Base-by-base conservation (phyloP, 148 eudicot species). In the Rhododendron griersonianum region DNA sequence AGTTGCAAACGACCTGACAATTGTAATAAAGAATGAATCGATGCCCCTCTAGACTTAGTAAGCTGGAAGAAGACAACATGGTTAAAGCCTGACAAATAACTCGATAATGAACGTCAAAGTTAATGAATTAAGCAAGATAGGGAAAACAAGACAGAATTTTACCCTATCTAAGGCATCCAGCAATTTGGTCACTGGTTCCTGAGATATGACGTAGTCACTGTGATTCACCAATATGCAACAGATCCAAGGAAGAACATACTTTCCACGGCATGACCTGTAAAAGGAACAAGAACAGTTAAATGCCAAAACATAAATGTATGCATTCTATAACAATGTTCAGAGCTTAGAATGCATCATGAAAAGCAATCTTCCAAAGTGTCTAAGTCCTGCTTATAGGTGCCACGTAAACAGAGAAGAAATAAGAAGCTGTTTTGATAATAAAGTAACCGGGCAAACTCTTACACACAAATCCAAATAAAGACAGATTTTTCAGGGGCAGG, bases 1-100 rank as follows among this genome's bases (percentile, higher is more conserved):
- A 97, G 96, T 89, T 94, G 99, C 90, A 97, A 83, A 88, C 96
- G 98, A 84, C 99, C 99, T 80, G 94, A 92, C 91, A 97, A 84
- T 89, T 94, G 96, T 85, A 91, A 84, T 81, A 97, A 89, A 59
- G 92, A 88, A 86, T 91, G 90, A 37, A 90, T 81, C 28, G 93
- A 89, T 14, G 79, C 86, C 25, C 84, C 95, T 89, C 86, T 92
- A 82, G 91, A 88, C 81, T 93, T 95, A 51, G 93, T 87, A 81
- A 94, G 87, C 98, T 94, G 84, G 84, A 85, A 85, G 59, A 91
- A 50, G 67, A 81, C 79, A 65, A 78, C 10, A 78, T 18, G 7
- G 82, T 87, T 21, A 87, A 50, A 45, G 47, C 7, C 33, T 39
- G 47, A 35, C 33, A 28, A 39, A 37, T 13, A 8, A 53, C 6